Conservation (phyloP, 331 rosid species). For the Quercus tomentella region DNA sequence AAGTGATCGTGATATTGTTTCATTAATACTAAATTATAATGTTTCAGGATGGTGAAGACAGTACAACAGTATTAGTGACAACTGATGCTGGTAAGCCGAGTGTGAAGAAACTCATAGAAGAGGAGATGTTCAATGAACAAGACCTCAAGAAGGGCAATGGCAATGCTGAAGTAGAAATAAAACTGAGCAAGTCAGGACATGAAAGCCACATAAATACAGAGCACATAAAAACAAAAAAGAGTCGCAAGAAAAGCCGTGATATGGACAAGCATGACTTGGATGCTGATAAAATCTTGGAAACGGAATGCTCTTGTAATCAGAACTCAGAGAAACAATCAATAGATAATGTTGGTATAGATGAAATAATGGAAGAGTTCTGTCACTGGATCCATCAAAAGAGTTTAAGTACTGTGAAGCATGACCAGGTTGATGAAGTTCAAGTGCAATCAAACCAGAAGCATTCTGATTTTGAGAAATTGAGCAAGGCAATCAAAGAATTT, state of each 20-base stretch:
- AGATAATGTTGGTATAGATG: slow-evolving; percentile 50
- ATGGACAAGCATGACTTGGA: slow-evolving; percentile 41
- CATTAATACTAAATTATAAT: slow-evolving; percentile 8
- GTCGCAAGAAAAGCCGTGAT: slow-evolving; percentile 49
- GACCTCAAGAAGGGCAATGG: slow-evolving; percentile 30
- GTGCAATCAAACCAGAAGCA: slow-evolving; percentile 34
- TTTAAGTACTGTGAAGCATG: slow-evolving; percentile 27
- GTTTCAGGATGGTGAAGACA: slow-evolving; percentile 57
- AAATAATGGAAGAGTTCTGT: slow-evolving; percentile 68
- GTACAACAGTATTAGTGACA: slow-evolving; percentile 22
- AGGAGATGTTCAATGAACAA: slow-evolving; percentile 74
- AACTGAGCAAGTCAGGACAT: slow-evolving; percentile 32
- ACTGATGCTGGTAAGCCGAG: slow-evolving; percentile 57
- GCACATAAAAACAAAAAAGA: slow-evolving; percentile 47
- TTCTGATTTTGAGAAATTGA: slow-evolving; percentile 46
- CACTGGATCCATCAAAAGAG: slow-evolving; percentile 45
- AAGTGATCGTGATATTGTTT: slow-evolving; percentile 8
- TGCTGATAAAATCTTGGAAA: slow-evolving; percentile 36
- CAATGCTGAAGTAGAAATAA: slow-evolving; percentile 34
- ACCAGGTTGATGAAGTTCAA: slow-evolving; percentile 38
- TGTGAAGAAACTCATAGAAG: slow-evolving; percentile 95
- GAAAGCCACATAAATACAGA: slow-evolving; percentile 36
- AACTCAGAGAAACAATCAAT: slow-evolving; percentile 40
- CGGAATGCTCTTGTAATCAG: slow-evolving; percentile 36
- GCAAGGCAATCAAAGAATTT: slow-evolving; percentile 57